These are phyloP conservation scores for Lavandula angustifolia DNA, from an alignment of 257 asterid genomes.

Conservation along the genomic window DNA sequence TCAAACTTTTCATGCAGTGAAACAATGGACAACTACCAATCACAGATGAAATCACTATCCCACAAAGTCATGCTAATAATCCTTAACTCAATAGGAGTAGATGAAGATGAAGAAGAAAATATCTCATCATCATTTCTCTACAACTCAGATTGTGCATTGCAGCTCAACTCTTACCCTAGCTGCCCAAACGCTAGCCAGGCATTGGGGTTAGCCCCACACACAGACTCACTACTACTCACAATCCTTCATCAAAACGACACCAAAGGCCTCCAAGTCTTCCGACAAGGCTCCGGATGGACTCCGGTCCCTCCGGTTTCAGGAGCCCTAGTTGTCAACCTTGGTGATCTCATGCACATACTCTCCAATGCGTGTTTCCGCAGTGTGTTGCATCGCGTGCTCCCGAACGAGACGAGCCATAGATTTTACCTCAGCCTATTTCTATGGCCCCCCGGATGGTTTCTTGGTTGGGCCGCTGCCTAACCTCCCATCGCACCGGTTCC, in stretches of 20 bases:
- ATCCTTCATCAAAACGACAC: constrained; percentile 70
- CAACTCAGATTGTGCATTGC: constrained; percentile 57
- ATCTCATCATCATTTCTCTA: constrained; percentile 7
- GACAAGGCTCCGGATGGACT: constrained; percentile 56
- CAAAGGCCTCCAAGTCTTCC: constrained; percentile 63
- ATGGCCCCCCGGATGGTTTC: constrained; percentile 50
- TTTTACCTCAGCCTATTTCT: constrained; percentile 58
- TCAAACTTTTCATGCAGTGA: constrained; percentile 38
- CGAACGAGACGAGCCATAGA: constrained; percentile 50
- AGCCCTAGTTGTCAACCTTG: constrained; percentile 64
- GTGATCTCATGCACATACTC: constrained; percentile 68
- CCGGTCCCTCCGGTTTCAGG: constrained; percentile 46
- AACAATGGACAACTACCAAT: constrained; percentile 65
- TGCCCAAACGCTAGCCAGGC: constrained; percentile 77
- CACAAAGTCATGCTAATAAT: constrained; percentile 45
- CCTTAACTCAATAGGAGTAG: constrained; percentile 48
- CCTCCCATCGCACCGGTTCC: constrained; percentile 39
- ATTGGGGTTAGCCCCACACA: constrained; percentile 80
- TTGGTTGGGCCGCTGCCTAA: constrained; percentile 48
- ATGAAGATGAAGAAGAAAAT: constrained; percentile 39
- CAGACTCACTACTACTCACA: constrained; percentile 70
- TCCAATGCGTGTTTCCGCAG: constrained; percentile 56
- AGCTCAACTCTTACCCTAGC: constrained; percentile 76
- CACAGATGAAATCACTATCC: constrained; percentile 59
- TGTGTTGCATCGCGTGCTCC: constrained; percentile 66